Evolutionary conservation across 169 alveolate genomes (phyloP).

Genomic region (Eimeria praecox): DNA sequence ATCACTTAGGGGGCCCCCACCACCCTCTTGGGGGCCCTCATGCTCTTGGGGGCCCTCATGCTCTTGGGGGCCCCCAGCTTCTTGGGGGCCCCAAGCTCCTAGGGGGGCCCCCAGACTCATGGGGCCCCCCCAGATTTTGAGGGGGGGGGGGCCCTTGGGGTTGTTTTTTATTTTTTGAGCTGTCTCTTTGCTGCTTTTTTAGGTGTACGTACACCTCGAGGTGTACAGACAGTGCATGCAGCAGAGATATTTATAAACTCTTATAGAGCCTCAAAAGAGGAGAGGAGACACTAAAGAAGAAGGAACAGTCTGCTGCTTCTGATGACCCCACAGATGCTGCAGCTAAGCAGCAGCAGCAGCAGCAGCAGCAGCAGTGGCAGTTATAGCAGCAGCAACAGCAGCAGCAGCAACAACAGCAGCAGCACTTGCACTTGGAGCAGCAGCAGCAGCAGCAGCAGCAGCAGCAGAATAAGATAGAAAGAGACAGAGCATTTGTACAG

Average conservation of each 20-base stretch:
- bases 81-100: too few relatives aligned
- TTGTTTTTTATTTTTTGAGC: neutral
- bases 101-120: too few relatives aligned
- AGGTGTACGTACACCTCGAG: neutral
- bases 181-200: neutral
- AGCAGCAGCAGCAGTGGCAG: constrained; percentile 1
- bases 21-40: too few relatives aligned
- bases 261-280: neutral
- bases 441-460: neutral
- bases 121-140: too few relatives aligned
- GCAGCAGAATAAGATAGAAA: too few relatives aligned
- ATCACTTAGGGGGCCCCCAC: too few relatives aligned
- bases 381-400: neutral
- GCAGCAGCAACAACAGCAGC: neutral
- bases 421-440: neutral
- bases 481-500: too few relatives aligned
- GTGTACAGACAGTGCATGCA: neutral
- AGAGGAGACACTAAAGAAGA: neutral
- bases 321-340: neutral
- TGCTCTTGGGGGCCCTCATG: neutral
- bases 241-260: neutral
- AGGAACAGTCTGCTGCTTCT: neutral
- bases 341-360: neutral
- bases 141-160: too few relatives aligned
- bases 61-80: too few relatives aligned